Evolutionary conservation across 1,284 basidiomycete species (phyloP).

Genomic region (Rhodotorula glutinis): DNA sequence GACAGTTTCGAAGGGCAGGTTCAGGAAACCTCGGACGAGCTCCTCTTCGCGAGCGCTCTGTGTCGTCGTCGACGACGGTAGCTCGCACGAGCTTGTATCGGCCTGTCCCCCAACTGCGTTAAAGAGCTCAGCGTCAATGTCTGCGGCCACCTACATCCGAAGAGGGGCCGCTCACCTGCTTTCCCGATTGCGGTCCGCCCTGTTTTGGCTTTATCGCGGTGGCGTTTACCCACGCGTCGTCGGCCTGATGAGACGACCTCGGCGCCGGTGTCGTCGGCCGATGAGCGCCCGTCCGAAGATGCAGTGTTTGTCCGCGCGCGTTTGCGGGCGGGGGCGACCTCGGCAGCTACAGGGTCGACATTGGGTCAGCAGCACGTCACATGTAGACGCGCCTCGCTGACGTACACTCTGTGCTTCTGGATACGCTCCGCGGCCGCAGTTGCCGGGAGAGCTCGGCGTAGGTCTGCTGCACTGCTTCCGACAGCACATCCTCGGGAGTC

Average conservation of each 20-base stretch:
- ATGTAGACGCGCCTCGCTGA: no score
- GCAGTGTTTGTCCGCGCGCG: not conserved
- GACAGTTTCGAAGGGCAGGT: slow-evolving; percentile 27
- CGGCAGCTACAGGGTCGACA: no score
- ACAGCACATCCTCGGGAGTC: slow-evolving; percentile 13
- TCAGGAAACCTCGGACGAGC: slow-evolving; percentile 18
- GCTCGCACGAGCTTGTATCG: not conserved
- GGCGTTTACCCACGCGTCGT: not conserved
- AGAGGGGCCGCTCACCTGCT: no score
- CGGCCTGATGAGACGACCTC: not conserved
- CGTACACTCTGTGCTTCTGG: not conserved
- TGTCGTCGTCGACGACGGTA: not conserved
- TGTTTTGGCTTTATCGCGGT: not conserved
- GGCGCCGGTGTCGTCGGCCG: not conserved
- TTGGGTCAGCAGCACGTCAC: no score
- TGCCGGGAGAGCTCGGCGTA: not conserved
- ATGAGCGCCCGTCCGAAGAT: not conserved
- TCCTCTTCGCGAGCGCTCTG: slow-evolving; percentile 7
- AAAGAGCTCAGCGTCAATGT: no score
- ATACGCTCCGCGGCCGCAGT: not conserved
- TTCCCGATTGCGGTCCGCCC: not conserved
- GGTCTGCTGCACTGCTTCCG: not conserved
- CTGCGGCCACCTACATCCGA: no score
- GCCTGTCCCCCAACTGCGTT: no score
- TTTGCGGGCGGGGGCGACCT: not conserved